Percentiles rank a stretch among this genome's conserved stretches.
These are phyloP conservation scores for Saitozyma podzolica DNA, from an alignment of 768 basidiomycete species.

Conservation along the genomic window DNA sequence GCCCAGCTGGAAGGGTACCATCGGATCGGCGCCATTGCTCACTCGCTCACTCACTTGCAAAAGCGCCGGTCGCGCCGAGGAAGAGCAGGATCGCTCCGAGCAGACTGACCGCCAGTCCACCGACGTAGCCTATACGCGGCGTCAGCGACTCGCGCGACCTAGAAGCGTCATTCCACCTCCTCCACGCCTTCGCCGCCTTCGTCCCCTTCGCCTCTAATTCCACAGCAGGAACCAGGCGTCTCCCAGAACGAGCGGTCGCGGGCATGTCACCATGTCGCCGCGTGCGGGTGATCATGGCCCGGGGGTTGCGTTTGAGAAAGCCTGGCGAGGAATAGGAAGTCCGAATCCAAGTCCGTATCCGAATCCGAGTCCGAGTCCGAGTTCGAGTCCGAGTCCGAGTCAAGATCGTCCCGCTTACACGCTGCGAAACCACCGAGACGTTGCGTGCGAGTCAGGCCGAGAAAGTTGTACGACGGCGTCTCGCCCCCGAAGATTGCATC, in stretches of 20 bases:
- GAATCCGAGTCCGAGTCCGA: no score
- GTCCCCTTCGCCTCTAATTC: no score
- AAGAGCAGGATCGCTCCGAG: constrained; percentile 77
- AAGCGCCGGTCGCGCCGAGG: constrained; percentile 66
- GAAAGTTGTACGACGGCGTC: constrained; percentile 69
- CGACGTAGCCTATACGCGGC: constrained; percentile 59
- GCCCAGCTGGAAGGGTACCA: not conserved
- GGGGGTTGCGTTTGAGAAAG: no score
- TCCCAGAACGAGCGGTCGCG: no score
- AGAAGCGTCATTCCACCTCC: not conserved
- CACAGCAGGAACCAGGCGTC: no score
- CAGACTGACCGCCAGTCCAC: constrained; percentile 77
- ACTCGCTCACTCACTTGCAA: constrained; percentile 64
- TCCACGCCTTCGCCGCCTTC: not conserved
- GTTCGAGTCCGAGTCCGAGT: no score
- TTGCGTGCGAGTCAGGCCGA: constrained; percentile 75
- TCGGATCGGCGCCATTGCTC: not conserved
- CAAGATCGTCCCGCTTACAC: constrained; percentile 61
- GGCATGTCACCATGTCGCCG: no score
- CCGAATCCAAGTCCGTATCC: no score
- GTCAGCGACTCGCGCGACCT: not conserved
- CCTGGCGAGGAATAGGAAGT: no score
- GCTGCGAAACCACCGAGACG: constrained; percentile 81
- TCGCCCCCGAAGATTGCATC: constrained; percentile 50
- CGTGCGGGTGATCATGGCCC: no score